Evolutionary conservation across 1,139 yeast genomes (phyloP).

Genomic region (Yamadazyma diospyri): DNA sequence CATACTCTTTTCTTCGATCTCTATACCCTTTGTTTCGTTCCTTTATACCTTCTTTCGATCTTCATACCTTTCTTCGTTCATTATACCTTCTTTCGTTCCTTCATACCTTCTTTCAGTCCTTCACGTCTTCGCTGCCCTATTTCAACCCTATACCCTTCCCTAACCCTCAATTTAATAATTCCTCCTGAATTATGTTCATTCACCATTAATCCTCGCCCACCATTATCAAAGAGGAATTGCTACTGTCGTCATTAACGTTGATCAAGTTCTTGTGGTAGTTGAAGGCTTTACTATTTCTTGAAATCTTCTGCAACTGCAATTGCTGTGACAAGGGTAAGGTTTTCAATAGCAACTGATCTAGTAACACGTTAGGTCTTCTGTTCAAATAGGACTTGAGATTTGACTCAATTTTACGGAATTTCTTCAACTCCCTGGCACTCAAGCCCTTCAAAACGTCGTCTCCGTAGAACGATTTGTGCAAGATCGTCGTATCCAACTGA

Average conservation of each 20-base stretch:
- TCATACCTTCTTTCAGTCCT: too few relatives aligned
- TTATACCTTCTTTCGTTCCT: too few relatives aligned
- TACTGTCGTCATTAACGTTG: conserved; percentile 6
- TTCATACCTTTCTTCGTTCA: not conserved
- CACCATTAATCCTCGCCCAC: conserved; percentile 20
- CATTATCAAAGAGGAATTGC: conserved; percentile 25
- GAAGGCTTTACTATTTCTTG: conserved; percentile 2
- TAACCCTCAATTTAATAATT: too few relatives aligned
- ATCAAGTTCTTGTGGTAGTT: conserved; percentile 8
- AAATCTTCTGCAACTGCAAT: conserved; percentile 5
- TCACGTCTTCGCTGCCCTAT: not conserved
- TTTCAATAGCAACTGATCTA: conserved; percentile 17
- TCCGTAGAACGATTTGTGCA: conserved; percentile 28
- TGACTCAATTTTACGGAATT: conserved; percentile 24
- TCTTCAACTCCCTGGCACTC: conserved; percentile 24
- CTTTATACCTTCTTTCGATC: not conserved
- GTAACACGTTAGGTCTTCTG: conserved; percentile 13
- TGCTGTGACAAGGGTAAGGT: conserved; percentile 11
- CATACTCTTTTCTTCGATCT: too few relatives aligned
- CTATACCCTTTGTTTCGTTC: too few relatives aligned
- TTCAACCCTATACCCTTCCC: not conserved
- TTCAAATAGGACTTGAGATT: conserved; percentile 19
- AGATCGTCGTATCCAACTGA: conserved; percentile 14
- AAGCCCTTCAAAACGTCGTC: conserved; percentile 30
- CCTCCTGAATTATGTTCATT: not conserved